Evolutionary conservation across 164 flowering plant species (phyloP), one percentile per base, ranked within the genome.

Genomic region (Vitis rupestris): DNA sequence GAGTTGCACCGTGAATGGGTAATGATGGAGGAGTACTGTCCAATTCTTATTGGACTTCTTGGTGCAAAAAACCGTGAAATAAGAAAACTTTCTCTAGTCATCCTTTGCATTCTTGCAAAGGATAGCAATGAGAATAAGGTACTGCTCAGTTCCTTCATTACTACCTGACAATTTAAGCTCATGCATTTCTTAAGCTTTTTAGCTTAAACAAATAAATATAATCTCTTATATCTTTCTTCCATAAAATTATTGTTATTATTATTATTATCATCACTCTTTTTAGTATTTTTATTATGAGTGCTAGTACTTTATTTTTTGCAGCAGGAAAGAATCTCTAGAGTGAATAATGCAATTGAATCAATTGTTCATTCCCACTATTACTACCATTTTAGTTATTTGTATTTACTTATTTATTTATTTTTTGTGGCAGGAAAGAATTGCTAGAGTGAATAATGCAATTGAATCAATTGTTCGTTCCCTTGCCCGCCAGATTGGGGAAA

Each of bases 1-100:
- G 82, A 74, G 31, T 56, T 76, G 57, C 82, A 84, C 53, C 75
- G 82, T 14, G 90, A 86, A 65, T 86, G 90, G 88, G 79, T 86
- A 31, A 76, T 63, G 17, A 67, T 80, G 76, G 90, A 86, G 72
- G 77, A 83, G 71, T 86, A 80, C 63, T 74, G 83, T 49, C 85
- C 86, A 9, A 48, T 73, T 57, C 80, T 86, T 19, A 54, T 82
- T 57, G 55, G 60, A 55, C 81, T 83, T 70, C 87, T 86, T 51
- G 67, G 70, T 30, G 55, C 64, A 27, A 80, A 79, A 76, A 79
- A 71, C 68, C 74, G 73, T 48, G 79, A 80, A 37, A 80, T 84
- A 60, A 82, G 84, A 65, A 78, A 54, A 57, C 75, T 9, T 51
- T 78, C 77, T 75, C 78, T 86, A 68, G 74, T 27, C 49, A 67